Base-by-base conservation (phyloP, 2,329 filamentous ascomycete genomes). In the Leptographium flavum region DNA sequence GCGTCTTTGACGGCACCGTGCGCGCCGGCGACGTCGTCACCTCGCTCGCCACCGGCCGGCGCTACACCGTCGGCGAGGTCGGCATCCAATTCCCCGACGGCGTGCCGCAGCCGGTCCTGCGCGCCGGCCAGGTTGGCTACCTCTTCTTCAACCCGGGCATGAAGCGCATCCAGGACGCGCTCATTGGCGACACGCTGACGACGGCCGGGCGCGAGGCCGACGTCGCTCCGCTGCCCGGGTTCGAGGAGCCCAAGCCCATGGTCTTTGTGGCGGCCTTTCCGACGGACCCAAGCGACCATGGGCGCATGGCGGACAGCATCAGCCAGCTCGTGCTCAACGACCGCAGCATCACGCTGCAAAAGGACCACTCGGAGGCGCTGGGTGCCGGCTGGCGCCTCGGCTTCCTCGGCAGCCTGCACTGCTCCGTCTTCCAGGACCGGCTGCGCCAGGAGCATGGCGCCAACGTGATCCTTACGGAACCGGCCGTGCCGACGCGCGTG, bases 231-330 rank as follows among this genome's bases (percentile, higher is more conserved):
- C 81, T 88, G 45, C 87, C 87, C 0, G 92, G 90, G 3, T 98
- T 98, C 49, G 90, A 94, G 58, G 92, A 98, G 61, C 90, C 92
- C 1, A 94, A 98, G 61, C 83, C 88, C 6, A 98, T 98, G 92
- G 92, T 98, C 5, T 98, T 98, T 54, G 92, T 98, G 4, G 88
- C 90, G 1, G 92, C 92, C 0, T 98, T 94, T 55, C 92, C 92
- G 0, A 87, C 88, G 0, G 88, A 98, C 56, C 87, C 94, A 54
- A 71, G 80, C 54, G 86, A 94, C 60, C 90, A 94, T 58, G 74
- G 76, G 37, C 83, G 87, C 57, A 68, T 98, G 4, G 86, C 93
- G 51, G 90, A 96, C 60, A 94, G 87, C 60, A 95, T 98, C 58
- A 82, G 83, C 49, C 90, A 96, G 59, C 78, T 98, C 14, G 80